Base-by-base conservation (phyloP, 352 stramenopile genomes). In the Globisporangium yorkense region DNA sequence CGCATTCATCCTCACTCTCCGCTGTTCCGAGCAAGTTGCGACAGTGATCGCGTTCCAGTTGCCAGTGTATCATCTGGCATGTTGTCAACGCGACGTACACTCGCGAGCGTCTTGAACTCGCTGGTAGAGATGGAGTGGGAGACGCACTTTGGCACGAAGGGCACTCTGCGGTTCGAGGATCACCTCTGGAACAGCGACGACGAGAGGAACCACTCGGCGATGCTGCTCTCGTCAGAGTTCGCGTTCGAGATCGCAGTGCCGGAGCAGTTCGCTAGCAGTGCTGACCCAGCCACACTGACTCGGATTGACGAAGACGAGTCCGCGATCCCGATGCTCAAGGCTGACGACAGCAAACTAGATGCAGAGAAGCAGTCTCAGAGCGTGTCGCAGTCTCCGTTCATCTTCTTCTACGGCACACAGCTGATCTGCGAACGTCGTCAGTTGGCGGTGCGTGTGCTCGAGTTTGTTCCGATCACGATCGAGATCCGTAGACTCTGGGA, bases 121-220 rank as follows among this genome's bases (percentile, higher is more conserved):
- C 43, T 80, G 2, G 27, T 86, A 8, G 62, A 74, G 31, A 73
- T 86, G 46, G 65, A 82, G 41, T 86, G 75, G 75, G 66, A 75
- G 52, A 86, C 75, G 16, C 71, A 75, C 67, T 86, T 78, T 41
- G 75, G 75, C 12, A 72, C 69, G 21, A 65, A 59, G 24, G 75
- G 75, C 27, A 39, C 51, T 6, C 47, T 86, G 41, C 35, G 53
- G 5, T 51, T 72, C 20, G 52, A 49, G 16, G 44, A 62, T 1
- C 52, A 31, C n/a, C 48, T 67, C 35, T 69, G 56, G 65, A 31
- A 5, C 9, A 27, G n/a, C 35, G 33, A 51, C 6, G 8, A 16
- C 21, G n/a, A 18, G 12, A 39, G 16, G 18, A 45, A 40, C 5
- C 18, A 50, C 0, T 41, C 37, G 18, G 56, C 54, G 35, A 65